These are phyloP conservation scores for Raphidocelis subcapitata DNA, from an alignment of 139 green algal species.

Conservation along the genomic window DNA sequence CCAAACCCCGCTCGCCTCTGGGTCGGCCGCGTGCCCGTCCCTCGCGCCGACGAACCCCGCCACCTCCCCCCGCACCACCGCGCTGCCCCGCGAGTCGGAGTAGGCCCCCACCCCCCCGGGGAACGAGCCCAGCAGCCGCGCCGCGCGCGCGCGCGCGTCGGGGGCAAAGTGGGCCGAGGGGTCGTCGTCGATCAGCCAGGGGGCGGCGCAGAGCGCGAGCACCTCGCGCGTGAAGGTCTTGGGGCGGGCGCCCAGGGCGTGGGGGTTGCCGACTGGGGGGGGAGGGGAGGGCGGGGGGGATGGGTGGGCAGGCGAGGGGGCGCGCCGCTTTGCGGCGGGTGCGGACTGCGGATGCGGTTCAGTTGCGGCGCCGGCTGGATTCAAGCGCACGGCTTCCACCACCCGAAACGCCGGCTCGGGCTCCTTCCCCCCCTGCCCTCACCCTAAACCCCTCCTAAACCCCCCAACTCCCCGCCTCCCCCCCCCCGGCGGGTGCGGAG, in stretches of 20 bases:
- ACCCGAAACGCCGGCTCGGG: too few relatives aligned
- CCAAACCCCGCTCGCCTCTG: slow-evolving; percentile 35
- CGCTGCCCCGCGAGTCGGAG: slow-evolving; percentile 69
- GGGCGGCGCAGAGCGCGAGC: slow-evolving; percentile 70
- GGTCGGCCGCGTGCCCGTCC: slow-evolving; percentile 64
- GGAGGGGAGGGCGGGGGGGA: too few relatives aligned
- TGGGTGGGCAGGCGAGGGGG: too few relatives aligned
- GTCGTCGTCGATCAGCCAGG: slow-evolving; percentile 74
- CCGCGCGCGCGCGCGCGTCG: slow-evolving; percentile 72
- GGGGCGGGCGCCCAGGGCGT: slow-evolving; percentile 87
- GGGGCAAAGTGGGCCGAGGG: slow-evolving; percentile 61
- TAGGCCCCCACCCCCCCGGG: slow-evolving; percentile 69
- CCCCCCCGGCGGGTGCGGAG: too few relatives aligned
- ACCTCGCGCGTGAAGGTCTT: slow-evolving; percentile 85
- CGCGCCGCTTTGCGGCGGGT: too few relatives aligned
- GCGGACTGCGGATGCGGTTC: too few relatives aligned
- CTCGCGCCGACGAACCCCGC: slow-evolving; percentile 71
- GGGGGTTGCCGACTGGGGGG: slow-evolving; percentile 94
- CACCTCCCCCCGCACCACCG: slow-evolving; percentile 68
- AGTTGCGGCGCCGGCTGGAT: too few relatives aligned
- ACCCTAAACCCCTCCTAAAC: too few relatives aligned
- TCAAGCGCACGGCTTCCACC: too few relatives aligned
- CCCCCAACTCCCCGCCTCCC: too few relatives aligned
- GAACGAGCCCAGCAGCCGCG: slow-evolving; percentile 55
- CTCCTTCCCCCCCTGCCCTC: too few relatives aligned